Conservation (phyloP, 306 rosid species). For the Potentilla sterilis region DNA sequence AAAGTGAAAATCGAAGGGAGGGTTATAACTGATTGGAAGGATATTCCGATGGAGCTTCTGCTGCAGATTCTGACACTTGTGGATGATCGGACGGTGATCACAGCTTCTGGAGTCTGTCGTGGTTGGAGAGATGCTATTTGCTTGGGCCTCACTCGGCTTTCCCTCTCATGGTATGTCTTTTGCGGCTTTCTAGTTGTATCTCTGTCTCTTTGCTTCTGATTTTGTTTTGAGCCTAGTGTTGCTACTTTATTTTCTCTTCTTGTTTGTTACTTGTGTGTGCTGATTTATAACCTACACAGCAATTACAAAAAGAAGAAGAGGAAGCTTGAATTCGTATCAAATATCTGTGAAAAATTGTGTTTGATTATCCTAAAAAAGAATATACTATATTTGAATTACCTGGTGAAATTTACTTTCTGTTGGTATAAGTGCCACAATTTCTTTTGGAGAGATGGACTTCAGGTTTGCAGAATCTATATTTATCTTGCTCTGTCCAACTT, state of each 20-base stretch:
- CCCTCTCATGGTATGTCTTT: conserved; percentile 69
- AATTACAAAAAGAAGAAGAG: not conserved
- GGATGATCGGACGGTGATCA: conserved; percentile 71
- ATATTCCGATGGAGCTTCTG: conserved; percentile 91
- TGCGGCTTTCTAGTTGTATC: not conserved
- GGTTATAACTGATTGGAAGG: conserved; percentile 70
- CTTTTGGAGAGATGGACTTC: not conserved
- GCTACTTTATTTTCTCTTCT: not conserved
- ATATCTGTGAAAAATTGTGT: not conserved
- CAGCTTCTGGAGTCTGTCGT: conserved; percentile 83
- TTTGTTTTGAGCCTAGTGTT: not conserved
- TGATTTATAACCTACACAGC: not conserved
- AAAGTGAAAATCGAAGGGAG: conserved; percentile 58
- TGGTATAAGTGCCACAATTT: not conserved
- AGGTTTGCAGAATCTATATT: not conserved
- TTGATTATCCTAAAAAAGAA: not conserved
- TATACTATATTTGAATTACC: not conserved
- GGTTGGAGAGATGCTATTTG: conserved; percentile 93
- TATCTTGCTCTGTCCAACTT: not conserved
- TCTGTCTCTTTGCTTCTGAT: not conserved
- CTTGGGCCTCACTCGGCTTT: conserved; percentile 71
- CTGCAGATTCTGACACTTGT: conserved; percentile 70
- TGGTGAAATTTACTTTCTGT: not conserved
- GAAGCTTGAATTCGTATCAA: not conserved
- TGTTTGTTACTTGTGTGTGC: not conserved